These are phyloP conservation scores for Linnemannia hyalina DNA, from an alignment of 192 early-diverging fungal species.

Conservation along the genomic window DNA sequence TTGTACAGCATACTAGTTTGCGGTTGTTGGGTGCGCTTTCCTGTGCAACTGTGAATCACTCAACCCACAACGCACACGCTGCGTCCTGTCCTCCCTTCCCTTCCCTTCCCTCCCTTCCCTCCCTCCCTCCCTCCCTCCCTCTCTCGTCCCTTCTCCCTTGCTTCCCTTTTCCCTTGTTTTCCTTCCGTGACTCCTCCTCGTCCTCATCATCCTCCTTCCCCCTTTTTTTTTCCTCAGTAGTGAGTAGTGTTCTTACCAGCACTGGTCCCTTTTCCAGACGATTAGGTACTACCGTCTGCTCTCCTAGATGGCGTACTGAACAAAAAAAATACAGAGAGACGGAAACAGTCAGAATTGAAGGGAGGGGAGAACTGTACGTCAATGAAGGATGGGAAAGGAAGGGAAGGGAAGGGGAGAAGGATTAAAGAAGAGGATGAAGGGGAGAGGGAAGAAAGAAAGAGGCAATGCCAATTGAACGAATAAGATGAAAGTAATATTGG, in stretches of 20 bases:
- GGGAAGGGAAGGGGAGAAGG: background rate
- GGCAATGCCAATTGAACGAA: background rate
- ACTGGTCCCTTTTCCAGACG: slow-evolving; percentile 22
- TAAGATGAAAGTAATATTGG: background rate
- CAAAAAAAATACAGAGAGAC: background rate
- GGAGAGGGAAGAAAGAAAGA: background rate
- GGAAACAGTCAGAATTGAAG: background rate
- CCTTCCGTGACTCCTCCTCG: background rate
- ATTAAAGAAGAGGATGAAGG: background rate
- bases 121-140: background rate
- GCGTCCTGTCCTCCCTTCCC: background rate
- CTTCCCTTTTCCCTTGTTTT: background rate
- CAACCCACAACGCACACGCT: background rate
- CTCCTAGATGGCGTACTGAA: background rate
- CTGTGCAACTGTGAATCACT: background rate
- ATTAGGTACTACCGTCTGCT: background rate
- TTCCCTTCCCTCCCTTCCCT: background rate
- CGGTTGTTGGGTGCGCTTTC: background rate
- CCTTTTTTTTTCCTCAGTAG: background rate
- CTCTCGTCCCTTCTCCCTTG: background rate
- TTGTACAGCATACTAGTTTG: background rate
- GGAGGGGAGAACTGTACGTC: background rate
- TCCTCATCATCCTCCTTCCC: background rate
- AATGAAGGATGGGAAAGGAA: background rate
- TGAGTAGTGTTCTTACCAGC: slow-evolving; percentile 10